Conservation (phyloP, 345 rosid genomes). For the Abelmoschus esculentus region DNA sequence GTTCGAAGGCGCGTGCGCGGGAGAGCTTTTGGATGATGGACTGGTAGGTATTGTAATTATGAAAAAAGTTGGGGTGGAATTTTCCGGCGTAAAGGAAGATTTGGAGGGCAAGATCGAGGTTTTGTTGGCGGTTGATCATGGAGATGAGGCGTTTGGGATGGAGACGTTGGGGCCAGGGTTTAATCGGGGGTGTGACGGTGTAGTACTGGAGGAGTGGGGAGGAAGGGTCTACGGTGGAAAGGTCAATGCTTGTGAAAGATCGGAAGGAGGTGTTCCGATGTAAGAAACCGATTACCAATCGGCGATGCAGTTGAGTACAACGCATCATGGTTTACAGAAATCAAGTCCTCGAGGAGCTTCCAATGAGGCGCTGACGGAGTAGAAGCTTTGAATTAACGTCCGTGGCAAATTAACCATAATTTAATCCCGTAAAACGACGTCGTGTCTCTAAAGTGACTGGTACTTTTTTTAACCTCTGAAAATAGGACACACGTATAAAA, state of each 20-base stretch:
- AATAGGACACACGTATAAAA: too few relatives aligned
- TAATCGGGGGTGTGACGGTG: conserved; percentile 36
- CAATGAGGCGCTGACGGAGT: neutral
- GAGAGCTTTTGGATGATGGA: conserved; percentile 69
- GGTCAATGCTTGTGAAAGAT: neutral
- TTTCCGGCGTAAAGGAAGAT: conserved; percentile 75
- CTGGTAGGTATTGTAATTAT: conserved; percentile 56
- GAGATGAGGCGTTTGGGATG: conserved; percentile 58
- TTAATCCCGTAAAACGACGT: too few relatives aligned
- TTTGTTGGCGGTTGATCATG: conserved; percentile 55
- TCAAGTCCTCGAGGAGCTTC: neutral
- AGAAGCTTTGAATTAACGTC: neutral
- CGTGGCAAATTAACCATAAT: neutral
- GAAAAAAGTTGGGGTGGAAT: conserved; percentile 57
- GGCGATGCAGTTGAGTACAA: neutral
- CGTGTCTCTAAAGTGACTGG: too few relatives aligned
- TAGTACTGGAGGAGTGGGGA: conserved; percentile 27
- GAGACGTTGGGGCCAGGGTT: conserved; percentile 81
- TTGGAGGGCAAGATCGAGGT: conserved; percentile 81
- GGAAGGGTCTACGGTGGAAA: conserved; percentile 3
- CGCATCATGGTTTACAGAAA: conserved; percentile 6
- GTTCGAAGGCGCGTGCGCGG: conserved; percentile 74
- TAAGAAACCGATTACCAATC: neutral
- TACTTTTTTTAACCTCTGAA: too few relatives aligned
- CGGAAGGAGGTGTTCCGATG: neutral